Percentiles rank a stretch among this genome's conserved stretches.
Conservation (phyloP, 2,329 filamentous ascomycete genomes). For the Ceratocystis alfenasii region DNA sequence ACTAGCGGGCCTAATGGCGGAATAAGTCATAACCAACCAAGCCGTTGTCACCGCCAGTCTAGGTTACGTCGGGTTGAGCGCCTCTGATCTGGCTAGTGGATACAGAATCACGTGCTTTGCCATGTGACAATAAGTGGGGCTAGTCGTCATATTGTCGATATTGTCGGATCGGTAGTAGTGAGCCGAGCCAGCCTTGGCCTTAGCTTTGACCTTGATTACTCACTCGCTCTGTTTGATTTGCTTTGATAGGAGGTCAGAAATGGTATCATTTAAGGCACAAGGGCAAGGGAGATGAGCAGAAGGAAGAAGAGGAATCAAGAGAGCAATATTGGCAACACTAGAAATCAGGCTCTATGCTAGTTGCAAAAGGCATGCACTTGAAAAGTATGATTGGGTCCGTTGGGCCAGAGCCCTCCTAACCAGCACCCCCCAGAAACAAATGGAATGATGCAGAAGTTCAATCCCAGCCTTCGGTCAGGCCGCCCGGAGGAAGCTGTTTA, state of each 20-base stretch:
- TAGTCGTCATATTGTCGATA: background rate
- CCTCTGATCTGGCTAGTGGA: no score
- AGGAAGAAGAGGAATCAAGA: background rate
- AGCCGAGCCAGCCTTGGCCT: background rate
- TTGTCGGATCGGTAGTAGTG: background rate
- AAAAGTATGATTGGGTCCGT: background rate
- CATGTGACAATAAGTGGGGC: background rate
- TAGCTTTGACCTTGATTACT: background rate
- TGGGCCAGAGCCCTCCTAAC: background rate
- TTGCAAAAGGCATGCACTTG: background rate
- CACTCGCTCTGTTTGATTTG: background rate
- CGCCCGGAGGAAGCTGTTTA: background rate
- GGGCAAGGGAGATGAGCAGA: background rate
- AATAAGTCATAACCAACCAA: no score
- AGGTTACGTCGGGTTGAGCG: background rate
- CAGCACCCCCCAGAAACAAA: background rate
- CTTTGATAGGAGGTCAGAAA: background rate
- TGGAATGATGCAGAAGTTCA: background rate
- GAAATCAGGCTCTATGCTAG: background rate
- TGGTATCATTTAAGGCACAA: background rate
- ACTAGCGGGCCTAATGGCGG: no score
- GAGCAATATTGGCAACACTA: background rate
- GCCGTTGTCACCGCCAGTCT: background rate
- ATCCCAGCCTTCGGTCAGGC: conserved; percentile 6
- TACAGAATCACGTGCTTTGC: background rate